phyloP scores from a whole-genome alignment of 163 green algal genomes.

The Scenedesmus sp. region DNA sequence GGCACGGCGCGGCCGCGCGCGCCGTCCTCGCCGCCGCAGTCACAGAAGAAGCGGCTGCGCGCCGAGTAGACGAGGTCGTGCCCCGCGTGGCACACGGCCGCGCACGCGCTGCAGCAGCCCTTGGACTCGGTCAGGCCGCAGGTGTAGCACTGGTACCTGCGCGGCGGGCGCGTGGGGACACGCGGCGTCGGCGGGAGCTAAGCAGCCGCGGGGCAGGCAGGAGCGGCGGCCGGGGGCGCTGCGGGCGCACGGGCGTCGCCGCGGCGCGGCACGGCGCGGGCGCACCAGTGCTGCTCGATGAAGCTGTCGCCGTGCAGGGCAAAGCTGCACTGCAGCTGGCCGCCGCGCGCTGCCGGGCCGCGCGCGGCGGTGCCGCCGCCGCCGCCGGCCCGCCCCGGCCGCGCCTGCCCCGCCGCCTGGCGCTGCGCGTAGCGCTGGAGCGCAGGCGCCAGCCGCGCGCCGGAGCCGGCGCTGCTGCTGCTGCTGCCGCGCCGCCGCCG shows the following conservation, averaged over 20 bases:
- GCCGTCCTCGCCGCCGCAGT: conserved; percentile 65
- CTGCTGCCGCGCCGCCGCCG: conserved; percentile 7
- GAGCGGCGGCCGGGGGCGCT: too few species aligned
- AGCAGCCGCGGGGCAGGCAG: too few species aligned
- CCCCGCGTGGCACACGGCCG: conserved; percentile 63
- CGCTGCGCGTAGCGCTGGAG: conserved; percentile 17
- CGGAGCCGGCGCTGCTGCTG: conserved; percentile 21
- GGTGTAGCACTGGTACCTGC: conserved; percentile 61
- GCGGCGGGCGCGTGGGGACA: neutral
- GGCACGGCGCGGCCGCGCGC: neutral
- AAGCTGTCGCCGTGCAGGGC: conserved; percentile 59
- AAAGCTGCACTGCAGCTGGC: conserved; percentile 53
- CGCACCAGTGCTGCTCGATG: conserved; percentile 74
- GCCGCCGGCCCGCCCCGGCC: neutral
- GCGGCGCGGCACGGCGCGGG: too few species aligned
- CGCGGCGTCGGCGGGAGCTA: too few species aligned
- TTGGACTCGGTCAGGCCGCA: conserved; percentile 66
- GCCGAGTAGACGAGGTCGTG: conserved; percentile 74
- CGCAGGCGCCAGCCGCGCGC: neutral
- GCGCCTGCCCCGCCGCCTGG: neutral
- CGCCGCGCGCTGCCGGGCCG: neutral
- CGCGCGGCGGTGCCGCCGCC: neutral
- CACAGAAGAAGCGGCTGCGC: conserved; percentile 73
- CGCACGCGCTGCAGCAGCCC: conserved; percentile 71
- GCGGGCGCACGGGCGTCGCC: too few species aligned